A percentile compares a stretch with the other conserved stretches of the same genome.
Conservation (phyloP, 75 land plant species). For the Isoetes taiwanensis region DNA sequence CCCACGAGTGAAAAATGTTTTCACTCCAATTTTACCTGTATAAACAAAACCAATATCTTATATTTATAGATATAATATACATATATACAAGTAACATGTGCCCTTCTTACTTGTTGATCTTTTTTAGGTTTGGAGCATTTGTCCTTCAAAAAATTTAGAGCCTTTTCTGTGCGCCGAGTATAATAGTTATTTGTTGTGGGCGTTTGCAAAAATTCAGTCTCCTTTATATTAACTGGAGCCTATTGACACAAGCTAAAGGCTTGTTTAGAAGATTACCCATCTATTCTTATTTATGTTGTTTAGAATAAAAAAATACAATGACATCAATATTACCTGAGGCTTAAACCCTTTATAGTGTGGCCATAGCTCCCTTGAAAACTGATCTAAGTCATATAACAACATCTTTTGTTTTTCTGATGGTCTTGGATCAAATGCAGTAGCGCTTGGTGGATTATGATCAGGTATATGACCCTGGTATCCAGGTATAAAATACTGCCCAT, state of each 20-base stretch:
- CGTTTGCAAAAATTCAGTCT: neutral
- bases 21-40: neutral
- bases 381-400: constrained; percentile 11
- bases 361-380: constrained; percentile 11
- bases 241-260: no score
- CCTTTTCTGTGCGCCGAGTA: no score
- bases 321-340: constrained; percentile 8
- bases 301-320: neutral
- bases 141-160: neutral
- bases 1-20: constrained; percentile 12
- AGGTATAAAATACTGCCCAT: neutral
- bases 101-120: neutral
- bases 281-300: neutral
- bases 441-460: constrained; percentile 6
- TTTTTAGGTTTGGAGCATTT: neutral
- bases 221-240: constrained; percentile 1
- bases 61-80: neutral
- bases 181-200: neutral
- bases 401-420: constrained; percentile 1
- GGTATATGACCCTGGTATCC: constrained; percentile 13
- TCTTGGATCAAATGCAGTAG: constrained; percentile 3
- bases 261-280: no score
- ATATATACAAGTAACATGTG: neutral
- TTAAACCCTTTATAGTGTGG: constrained; percentile 15
- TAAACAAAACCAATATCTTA: neutral